Evolutionary conservation across 495 filamentous ascomycete species (phyloP), one percentile per base, ranked within the genome.

Genomic region (Bryoglossum gracile): DNA sequence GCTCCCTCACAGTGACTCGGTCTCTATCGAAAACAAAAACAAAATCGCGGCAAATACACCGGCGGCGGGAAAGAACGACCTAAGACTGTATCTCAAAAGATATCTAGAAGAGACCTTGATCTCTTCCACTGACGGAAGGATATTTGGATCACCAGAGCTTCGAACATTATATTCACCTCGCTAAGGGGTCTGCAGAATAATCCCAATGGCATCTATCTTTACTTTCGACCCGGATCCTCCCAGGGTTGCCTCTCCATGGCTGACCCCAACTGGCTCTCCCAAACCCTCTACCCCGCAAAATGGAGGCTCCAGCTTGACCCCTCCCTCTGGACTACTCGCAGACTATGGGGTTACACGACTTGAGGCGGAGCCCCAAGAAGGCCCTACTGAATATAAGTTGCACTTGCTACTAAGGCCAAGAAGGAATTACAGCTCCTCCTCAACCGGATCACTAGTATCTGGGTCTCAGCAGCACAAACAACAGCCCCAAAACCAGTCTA

Each of bases 341-440:
- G 82, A 87, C 42, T 83, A 81, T 61, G 79, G 80, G 2, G 75
- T 92, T 19, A 82, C 81, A 24, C 87, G 84, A 56, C 68, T 98
- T 11, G 82, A 89, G 49, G 80, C 92, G 14, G 92, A 98, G 62
- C 92, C 92, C 4, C 90, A 97, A 60, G 84, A 92, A 46, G 92
- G 92, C 0, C 87, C 92, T 24, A 92, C 83, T 5, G 92, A 97
- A 67, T 98, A 97, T 68, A 98, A 98, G 63, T 68, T 98, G 37
- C 92, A 95, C 71, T 72, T 97, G n/a, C 73, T 96, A 8, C 68
- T 95, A 25, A 79, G 87, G 28, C 81, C 86, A 25, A 75, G 92
- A 50, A 74, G 89, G 62, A 78, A 73, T 26, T 91, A 88, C 63
- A 69, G 77, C 33, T 73, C 73, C 18, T 73, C 70, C 51, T 82